Conservation (phyloP, 345 rosid genomes). For the Excoecaria agallocha region DNA sequence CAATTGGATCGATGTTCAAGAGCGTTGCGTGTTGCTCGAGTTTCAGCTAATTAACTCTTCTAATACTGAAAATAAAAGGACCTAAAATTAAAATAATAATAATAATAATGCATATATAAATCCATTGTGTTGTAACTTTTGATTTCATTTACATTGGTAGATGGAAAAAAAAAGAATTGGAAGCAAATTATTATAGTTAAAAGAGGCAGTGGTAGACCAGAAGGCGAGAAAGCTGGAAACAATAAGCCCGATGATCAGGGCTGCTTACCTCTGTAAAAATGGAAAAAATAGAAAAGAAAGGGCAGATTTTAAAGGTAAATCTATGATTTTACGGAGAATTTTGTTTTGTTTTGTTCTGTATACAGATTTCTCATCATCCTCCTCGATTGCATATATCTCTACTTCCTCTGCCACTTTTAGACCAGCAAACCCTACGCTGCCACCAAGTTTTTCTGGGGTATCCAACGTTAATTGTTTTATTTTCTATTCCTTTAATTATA, state of each 20-base stretch:
- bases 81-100: too few species aligned
- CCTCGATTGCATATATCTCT: not conserved
- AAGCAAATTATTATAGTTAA: not conserved
- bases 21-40: too few species aligned
- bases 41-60: too few species aligned
- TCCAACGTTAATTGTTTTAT: constrained; percentile 5
- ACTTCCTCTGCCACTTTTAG: not conserved
- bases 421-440: not conserved
- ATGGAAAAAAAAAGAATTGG: not conserved
- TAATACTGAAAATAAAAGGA: too few species aligned
- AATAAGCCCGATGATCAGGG: constrained; percentile 22
- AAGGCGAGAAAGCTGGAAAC: constrained; percentile 28
- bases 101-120: too few species aligned
- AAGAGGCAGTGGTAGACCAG: not conserved
- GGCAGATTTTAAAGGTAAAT: constrained; percentile 9
- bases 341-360: too few species aligned
- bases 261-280: not conserved
- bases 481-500: not conserved
- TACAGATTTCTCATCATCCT: too few species aligned
- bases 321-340: not conserved
- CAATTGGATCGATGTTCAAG: too few species aligned
- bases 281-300: not conserved
- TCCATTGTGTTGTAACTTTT: too few species aligned
- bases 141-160: not conserved
- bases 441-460: not conserved